Percentiles rank a stretch among this genome's conserved stretches.
Evolutionary conservation across 768 basidiomycete genomes (phyloP).

Genomic region (Collybiopsis confluens): DNA sequence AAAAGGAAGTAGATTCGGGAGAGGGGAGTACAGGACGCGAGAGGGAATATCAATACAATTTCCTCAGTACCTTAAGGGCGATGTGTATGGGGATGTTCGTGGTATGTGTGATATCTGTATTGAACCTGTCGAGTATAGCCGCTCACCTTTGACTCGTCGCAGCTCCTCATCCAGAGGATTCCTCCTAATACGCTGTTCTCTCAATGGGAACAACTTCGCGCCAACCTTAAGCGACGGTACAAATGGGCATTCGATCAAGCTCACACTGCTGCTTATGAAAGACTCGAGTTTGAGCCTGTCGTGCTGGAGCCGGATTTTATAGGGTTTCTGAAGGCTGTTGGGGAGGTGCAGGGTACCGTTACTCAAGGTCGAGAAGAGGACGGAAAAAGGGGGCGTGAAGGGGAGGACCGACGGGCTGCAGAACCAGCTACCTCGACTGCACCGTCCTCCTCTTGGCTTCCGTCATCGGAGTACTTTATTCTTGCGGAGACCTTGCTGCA

Average conservation of each 20-base stretch:
- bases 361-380: too few species aligned
- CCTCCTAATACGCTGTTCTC: background rate
- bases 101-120: slow-evolving; percentile 29
- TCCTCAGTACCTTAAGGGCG: slow-evolving; percentile 54
- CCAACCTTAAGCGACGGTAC: background rate
- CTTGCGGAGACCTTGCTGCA: background rate
- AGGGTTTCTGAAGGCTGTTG: background rate
- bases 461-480: background rate
- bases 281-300: background rate
- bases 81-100: slow-evolving; percentile 51
- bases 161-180: background rate
- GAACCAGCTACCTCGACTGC: too few species aligned
- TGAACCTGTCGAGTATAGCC: background rate
- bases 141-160: background rate
- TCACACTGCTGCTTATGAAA: background rate
- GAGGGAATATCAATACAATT: slow-evolving; percentile 43
- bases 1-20: too few species aligned
- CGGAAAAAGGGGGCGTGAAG: too few species aligned
- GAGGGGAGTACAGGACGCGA: slow-evolving; percentile 24
- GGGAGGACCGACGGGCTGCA: too few species aligned
- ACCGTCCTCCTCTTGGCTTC: background rate
- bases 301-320: slow-evolving; percentile 1
- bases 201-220: slow-evolving; percentile 6
- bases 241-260: slow-evolving; percentile 4
- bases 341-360: background rate